Evolutionary conservation across 2,329 filamentous ascomycete species (phyloP).

Genomic region (Stromatinia cepivora): DNA sequence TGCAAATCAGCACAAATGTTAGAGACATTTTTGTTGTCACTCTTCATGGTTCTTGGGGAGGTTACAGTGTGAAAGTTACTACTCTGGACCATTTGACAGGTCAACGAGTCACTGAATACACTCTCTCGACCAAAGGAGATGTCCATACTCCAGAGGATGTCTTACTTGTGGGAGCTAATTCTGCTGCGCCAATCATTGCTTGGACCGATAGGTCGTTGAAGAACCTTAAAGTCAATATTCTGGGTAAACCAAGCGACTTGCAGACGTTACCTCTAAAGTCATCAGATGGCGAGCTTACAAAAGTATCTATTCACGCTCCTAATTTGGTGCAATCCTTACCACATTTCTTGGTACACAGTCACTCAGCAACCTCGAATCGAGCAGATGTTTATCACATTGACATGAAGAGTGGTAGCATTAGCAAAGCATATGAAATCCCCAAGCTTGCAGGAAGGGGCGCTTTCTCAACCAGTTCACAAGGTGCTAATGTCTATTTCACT

Average conservation of each 20-base stretch:
- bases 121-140: slow-evolving; percentile 72
- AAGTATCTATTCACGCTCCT: slow-evolving; percentile 69
- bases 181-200: slow-evolving; percentile 70
- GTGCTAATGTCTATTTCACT: slow-evolving; percentile 85
- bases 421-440: slow-evolving; percentile 80
- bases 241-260: slow-evolving; percentile 57
- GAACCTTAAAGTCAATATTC: slow-evolving; percentile 69
- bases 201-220: slow-evolving; percentile 67
- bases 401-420: slow-evolving; percentile 64
- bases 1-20: slow-evolving; percentile 71
- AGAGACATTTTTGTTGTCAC: slow-evolving; percentile 75
- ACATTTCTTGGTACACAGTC: slow-evolving; percentile 83
- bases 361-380: slow-evolving; percentile 69
- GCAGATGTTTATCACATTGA: slow-evolving; percentile 86
- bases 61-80: slow-evolving; percentile 75
- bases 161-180: slow-evolving; percentile 74
- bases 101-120: slow-evolving; percentile 68
- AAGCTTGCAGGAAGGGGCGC: slow-evolving; percentile 68
- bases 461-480: slow-evolving; percentile 75
- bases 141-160: slow-evolving; percentile 64
- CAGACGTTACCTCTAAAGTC: slow-evolving; percentile 55
- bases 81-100: slow-evolving; percentile 73
- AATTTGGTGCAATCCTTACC: slow-evolving; percentile 68
- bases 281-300: slow-evolving; percentile 53
- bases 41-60: slow-evolving; percentile 66